Evolutionary conservation across 495 filamentous ascomycete species (phyloP), one percentile per base, ranked within the genome.

Genomic region (Lichenothelia convexa): DNA sequence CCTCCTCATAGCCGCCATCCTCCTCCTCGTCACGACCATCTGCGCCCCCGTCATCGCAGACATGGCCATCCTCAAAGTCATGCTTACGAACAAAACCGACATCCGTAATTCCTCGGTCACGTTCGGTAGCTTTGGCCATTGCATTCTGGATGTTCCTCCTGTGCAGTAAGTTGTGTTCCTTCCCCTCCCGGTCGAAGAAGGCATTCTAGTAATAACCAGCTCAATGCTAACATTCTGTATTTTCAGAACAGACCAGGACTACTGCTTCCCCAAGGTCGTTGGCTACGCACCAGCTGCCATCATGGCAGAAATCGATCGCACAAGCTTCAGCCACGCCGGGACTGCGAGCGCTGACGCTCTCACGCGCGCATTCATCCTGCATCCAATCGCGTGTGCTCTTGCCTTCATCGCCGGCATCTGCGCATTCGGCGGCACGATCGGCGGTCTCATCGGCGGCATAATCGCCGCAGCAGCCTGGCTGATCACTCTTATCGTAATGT

Each of bases 71-170:
- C 46, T 74, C 13, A 63, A 58, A 37, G 55, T 74, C 30, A 55
- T 57, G 9, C 54, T 74, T 6, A 52, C 46, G 32, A 54, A 52
- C 38, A 38, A 42, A 15, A 47, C 54, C 16, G 37, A 46, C n/a
- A 38, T 49, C 34, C 42, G 43, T 23, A 23, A 48, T 29, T 49
- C 48, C 13, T 41, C 43, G 15, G 49, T 73, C 3, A 60, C 58
- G 3, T 71, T 72, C 43, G 71, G 71, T 17, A 68, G 64, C 4
- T 73, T 72, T 51, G 71, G 71, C 2, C 65, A 62, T 44, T 75
- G 71, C 42, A 38, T 62, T 15, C 47, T 49, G 16, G 55, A 63
- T 45, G 51, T 55, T 1, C 33, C 35, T 1, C 43, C 34, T 3
- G 18, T 38, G 21, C n/a, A 26, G 15, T 35, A 24, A 6, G 40